Evolutionary conservation across 179 eudicot genomes (phyloP), one percentile per base, ranked within the genome.

Genomic region (Beta lomatogona): DNA sequence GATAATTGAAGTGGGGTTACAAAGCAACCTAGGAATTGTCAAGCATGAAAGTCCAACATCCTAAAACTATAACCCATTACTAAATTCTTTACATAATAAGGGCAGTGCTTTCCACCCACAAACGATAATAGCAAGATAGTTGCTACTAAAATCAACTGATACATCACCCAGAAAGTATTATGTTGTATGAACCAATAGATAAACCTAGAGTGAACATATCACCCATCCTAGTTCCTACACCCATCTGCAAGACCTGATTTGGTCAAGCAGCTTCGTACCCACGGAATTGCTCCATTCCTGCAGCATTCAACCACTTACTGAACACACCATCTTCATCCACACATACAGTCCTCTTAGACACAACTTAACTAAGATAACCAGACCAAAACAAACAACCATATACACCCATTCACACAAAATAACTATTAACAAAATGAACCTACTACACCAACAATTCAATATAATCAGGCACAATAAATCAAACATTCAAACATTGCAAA

Each of bases 381-480:
- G 22, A 46, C 45, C 74, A 63, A 52, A 15, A 50, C 12, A 25
- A 76, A 25, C 52, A 63, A 12, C 12, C 18, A 67, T 2, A n/a
- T 50, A 63, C 21, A 63, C 54, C 6, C 63, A 59, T 41, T 48
- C 46, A 73, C 41, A 66, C 70, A 59, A 79, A 75, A 36, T 25
- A 78, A 67, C 63, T 22, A 78, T 9, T 50, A 16, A 41, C 15
- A 59, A 31, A 63, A 63, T 12, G 36, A 70, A 66, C 3, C 2
- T 11, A 52, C 8, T 19, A 18, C 22, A 36, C 53, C 22, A 70
- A 45, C 71, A 71, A 66, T 18, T n/a, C 25, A 45, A 25, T 69
- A 1, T 64, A 58, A 44, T 41, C 77, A 46, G 21, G 11, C 19
- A 80, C 54, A 11, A 72, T 73, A 64, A 76, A 22, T 4, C 44